These are phyloP conservation scores for Petunia hybrid DNA, from an alignment of 305 asterid species.

Conservation along the genomic window DNA sequence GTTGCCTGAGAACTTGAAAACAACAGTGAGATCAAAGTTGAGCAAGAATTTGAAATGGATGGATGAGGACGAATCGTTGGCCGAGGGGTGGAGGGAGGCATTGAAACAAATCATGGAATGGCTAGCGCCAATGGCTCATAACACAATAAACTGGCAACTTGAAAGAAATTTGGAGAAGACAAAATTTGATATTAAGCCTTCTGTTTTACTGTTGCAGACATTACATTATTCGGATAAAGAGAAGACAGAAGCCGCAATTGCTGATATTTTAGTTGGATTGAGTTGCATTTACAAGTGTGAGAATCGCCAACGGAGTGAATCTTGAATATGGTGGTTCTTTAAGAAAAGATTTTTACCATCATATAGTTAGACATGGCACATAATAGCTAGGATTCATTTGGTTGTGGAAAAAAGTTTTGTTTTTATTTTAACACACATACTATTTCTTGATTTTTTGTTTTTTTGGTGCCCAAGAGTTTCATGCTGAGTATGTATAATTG, in stretches of 20 bases:
- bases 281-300: constrained; percentile 74
- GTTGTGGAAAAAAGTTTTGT: neutral
- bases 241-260: constrained; percentile 92
- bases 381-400: constrained; percentile 25
- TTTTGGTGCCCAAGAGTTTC: neutral
- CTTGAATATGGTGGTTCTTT: neutral
- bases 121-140: constrained; percentile 81
- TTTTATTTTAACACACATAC: neutral
- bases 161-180: constrained; percentile 74
- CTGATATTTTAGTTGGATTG: constrained; percentile 76
- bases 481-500: neutral
- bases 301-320: constrained; percentile 43
- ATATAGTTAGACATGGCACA: constrained; percentile 24
- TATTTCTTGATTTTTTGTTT: neutral
- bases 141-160: constrained; percentile 75
- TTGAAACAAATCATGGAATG: constrained; percentile 71
- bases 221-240: constrained; percentile 83
- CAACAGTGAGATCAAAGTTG: constrained; percentile 63
- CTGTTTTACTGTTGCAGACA: constrained; percentile 66
- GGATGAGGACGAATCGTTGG: constrained; percentile 59
- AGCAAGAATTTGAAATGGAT: constrained; percentile 57
- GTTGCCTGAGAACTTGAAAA: constrained; percentile 74
- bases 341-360: neutral
- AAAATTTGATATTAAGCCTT: constrained; percentile 60
- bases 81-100: constrained; percentile 84